A percentile compares a stretch with the other conserved stretches of the same genome.
Conservation (phyloP, 495 filamentous ascomycete genomes). For the Annulohypoxylon nitens region DNA sequence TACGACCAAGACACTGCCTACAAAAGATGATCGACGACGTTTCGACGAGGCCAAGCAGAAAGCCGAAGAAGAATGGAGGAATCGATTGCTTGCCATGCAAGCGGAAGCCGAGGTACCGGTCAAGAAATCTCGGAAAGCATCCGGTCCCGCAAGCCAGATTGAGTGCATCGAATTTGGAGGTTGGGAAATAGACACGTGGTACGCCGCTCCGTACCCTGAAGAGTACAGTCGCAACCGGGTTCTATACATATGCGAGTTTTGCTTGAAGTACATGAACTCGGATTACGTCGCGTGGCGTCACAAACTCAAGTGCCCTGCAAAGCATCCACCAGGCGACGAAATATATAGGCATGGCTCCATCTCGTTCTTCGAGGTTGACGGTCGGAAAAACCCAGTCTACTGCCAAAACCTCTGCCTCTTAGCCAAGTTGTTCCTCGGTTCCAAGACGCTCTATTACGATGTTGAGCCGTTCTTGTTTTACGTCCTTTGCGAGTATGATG, state of each 20-base stretch:
- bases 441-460: constrained; percentile 98
- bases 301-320: constrained; percentile 96
- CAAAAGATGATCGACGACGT: constrained; percentile 78
- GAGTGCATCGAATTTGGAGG: constrained; percentile 98
- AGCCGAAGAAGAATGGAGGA: constrained; percentile 92
- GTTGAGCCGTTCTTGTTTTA: constrained; percentile 99
- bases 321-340: constrained; percentile 96
- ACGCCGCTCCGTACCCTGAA: constrained; percentile 98
- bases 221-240: constrained; percentile 96
- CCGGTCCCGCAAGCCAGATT: constrained; percentile 92
- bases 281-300: constrained; percentile 98
- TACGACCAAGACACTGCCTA: constrained; percentile 87
- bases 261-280: constrained; percentile 98
- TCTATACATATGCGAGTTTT: constrained; percentile 98
- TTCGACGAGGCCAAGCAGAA: constrained; percentile 90
- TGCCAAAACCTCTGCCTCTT: constrained; percentile 97
- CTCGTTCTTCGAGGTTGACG: constrained; percentile 97
- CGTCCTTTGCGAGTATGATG: constrained; percentile 96
- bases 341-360: constrained; percentile 96
- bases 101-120: constrained; percentile 58
- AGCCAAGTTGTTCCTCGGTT: constrained; percentile 95
- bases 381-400: constrained; percentile 95
- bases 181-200: constrained; percentile 99
- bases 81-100: constrained; percentile 62
- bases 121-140: constrained; percentile 73